Conservation (phyloP, 106 monocot genomes). For the Dendrobium officinale region DNA sequence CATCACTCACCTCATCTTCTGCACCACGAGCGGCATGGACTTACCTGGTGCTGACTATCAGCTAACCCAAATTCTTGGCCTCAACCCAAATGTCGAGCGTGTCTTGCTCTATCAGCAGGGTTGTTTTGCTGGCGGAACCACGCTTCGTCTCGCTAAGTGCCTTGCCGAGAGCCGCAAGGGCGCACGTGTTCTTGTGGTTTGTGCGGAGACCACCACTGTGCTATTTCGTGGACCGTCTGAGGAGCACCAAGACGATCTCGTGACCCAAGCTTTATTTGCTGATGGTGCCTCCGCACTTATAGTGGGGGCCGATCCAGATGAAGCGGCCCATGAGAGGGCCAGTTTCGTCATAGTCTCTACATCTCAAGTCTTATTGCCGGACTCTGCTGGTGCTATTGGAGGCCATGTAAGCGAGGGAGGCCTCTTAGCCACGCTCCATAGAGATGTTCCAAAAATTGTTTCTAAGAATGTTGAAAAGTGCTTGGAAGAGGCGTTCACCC, state of each 20-base stretch:
- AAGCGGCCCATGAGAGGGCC: background rate
- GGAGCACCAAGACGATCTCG: constrained; percentile 5
- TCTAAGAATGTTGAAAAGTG: background rate
- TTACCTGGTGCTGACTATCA: constrained; percentile 7
- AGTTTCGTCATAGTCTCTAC: background rate
- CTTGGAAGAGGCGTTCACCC: constrained; percentile 4
- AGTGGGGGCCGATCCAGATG: background rate
- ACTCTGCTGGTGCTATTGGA: constrained; percentile 4
- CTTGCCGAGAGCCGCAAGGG: constrained; percentile 1
- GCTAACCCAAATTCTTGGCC: constrained; percentile 1
- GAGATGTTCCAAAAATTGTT: background rate
- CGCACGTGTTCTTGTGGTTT: background rate
- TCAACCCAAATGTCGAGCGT: constrained; percentile 4
- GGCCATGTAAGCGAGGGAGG: background rate
- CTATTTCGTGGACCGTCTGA: constrained; percentile 1
- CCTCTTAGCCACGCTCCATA: background rate
- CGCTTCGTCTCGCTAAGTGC: background rate
- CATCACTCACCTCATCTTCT: constrained; percentile 11
- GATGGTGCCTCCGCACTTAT: constrained; percentile 6
- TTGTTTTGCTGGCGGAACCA: background rate
- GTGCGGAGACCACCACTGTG: constrained; percentile 6
- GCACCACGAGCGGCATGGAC: constrained; percentile 14
- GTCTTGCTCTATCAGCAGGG: constrained; percentile 1
- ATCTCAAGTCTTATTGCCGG: background rate
- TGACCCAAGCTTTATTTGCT: constrained; percentile 2